Conservation (phyloP, 331 rosid species). For the Quercus tomentella region DNA sequence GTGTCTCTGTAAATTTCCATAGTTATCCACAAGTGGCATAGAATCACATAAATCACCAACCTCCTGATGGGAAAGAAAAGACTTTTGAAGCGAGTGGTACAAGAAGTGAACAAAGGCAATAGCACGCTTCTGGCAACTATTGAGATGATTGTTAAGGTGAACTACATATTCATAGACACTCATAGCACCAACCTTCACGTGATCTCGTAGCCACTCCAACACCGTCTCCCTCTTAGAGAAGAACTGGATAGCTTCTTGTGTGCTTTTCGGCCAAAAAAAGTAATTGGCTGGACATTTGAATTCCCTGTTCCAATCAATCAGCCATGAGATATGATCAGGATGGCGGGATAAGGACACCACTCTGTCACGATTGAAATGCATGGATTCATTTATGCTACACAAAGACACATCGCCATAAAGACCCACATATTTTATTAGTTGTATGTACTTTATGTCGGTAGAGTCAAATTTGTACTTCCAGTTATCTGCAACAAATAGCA, state of each 20-base stretch:
- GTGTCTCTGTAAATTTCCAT: not conserved
- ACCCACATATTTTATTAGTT: constrained; percentile 45
- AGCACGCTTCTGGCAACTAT: not conserved
- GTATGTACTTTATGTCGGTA: constrained; percentile 33
- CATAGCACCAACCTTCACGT: constrained; percentile 8
- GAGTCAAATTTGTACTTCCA: constrained; percentile 28
- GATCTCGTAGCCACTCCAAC: constrained; percentile 24
- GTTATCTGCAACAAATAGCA: constrained; percentile 42
- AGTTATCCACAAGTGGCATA: constrained; percentile 35
- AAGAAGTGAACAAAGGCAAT: constrained; percentile 29
- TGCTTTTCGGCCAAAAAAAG: constrained; percentile 50
- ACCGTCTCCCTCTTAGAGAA: not conserved
- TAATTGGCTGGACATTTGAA: constrained; percentile 19
- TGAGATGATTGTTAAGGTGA: not conserved
- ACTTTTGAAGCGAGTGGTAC: constrained; percentile 9
- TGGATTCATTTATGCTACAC: constrained; percentile 13
- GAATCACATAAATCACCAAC: not conserved
- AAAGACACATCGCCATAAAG: constrained; percentile 20
- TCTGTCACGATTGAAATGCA: not conserved
- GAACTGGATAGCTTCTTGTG: constrained; percentile 34
- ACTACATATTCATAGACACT: constrained; percentile 6
- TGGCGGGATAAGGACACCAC: constrained; percentile 26
- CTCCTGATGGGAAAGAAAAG: not conserved
- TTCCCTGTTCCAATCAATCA: constrained; percentile 54
- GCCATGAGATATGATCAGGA: constrained; percentile 38